Conservation (phyloP, 306 rosid species). For the Fagus sylvatica region DNA sequence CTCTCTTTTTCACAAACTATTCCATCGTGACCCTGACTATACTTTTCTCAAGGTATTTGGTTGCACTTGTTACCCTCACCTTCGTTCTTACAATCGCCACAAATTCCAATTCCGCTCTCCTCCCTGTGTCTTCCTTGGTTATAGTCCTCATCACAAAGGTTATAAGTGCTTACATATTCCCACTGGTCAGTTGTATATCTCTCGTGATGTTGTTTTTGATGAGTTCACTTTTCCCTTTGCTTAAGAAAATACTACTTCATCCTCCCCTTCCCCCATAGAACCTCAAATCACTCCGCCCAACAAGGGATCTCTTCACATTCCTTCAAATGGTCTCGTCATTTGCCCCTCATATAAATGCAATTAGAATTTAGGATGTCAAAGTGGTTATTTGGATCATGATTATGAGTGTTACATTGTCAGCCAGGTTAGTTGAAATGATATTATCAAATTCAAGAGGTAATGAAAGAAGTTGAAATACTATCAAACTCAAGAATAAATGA, state of each 20-base stretch:
- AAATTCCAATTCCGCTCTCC: background rate
- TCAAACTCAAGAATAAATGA: too few species aligned
- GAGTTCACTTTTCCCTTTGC: background rate
- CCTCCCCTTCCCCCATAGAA: too few species aligned
- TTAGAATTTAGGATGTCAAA: too few species aligned
- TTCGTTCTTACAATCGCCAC: background rate
- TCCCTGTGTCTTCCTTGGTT: background rate
- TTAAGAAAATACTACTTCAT: too few species aligned
- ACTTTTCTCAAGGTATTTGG: background rate
- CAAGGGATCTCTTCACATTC: too few species aligned
- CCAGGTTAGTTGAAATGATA: too few species aligned
- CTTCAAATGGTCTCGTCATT: too few species aligned
- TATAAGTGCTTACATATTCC: background rate
- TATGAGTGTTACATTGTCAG: too few species aligned
- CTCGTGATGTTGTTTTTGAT: background rate
- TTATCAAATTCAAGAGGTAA: too few species aligned
- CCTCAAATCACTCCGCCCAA: background rate
- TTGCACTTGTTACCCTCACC: background rate
- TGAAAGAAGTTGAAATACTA: too few species aligned
- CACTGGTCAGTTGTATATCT: background rate
- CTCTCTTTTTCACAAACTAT: background rate
- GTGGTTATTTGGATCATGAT: too few species aligned
- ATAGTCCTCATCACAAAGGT: background rate
- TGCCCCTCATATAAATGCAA: too few species aligned
- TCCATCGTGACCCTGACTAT: background rate